Evolutionary conservation across 2,329 filamentous ascomycete species (phyloP).

Genomic region (Xylaria sp.): DNA sequence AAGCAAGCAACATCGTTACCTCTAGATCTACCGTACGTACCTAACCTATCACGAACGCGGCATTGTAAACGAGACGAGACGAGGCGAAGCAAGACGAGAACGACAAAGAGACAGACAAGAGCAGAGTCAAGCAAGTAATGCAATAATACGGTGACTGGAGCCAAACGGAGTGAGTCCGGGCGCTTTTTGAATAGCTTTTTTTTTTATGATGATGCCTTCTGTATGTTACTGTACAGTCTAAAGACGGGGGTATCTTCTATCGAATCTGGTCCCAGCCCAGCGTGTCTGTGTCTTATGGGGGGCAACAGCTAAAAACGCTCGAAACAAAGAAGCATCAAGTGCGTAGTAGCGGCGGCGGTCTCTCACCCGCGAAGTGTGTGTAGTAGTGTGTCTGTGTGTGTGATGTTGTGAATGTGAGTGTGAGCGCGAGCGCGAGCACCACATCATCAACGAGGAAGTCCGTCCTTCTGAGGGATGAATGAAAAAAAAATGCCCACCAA

Average conservation of each 20-base stretch:
- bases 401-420: not conserved
- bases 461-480: not conserved
- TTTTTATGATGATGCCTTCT: slow-evolving; percentile 29
- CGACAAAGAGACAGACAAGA: no score
- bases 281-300: slow-evolving; percentile 13
- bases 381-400: not conserved
- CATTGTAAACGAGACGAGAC: not conserved
- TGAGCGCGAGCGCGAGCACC: not conserved
- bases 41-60: not conserved
- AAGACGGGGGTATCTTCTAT: slow-evolving; percentile 35
- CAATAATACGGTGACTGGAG: not conserved
- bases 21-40: not conserved
- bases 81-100: not conserved
- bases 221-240: slow-evolving; percentile 34
- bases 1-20: not conserved
- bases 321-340: slow-evolving; percentile 12
- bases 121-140: no score
- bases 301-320: slow-evolving; percentile 19
- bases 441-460: not conserved
- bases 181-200: slow-evolving; percentile 23
- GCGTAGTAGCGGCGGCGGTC: not conserved
- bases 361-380: no score
- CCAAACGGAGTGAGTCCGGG: slow-evolving; percentile 5
- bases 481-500: slow-evolving; percentile 10
- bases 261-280: slow-evolving; percentile 34